These are phyloP conservation scores for Perkinsus marinus DNA, from an alignment of 169 alveolate genomes.

Conservation along the genomic window DNA sequence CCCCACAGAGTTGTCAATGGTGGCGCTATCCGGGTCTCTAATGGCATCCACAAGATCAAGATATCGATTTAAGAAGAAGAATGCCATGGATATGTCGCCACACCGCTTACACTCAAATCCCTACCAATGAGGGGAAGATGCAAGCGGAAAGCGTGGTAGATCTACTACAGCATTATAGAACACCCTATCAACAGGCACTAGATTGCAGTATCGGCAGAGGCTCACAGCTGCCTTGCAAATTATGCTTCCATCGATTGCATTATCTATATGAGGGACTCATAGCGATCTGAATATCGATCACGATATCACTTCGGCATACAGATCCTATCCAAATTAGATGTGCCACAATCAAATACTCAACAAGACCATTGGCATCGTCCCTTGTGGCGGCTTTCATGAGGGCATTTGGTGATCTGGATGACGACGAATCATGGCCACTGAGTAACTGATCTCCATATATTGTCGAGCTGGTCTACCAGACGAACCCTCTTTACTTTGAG, in stretches of 20 bases:
- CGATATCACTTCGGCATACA: conserved; percentile 36
- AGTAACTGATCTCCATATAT: conserved; percentile 37
- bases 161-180: conserved; percentile 65
- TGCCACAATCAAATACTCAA: too few species aligned
- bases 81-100: conserved; percentile 64
- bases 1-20: conserved; percentile 38
- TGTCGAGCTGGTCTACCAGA: too few species aligned
- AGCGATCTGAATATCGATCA: conserved; percentile 32
- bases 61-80: conserved; percentile 65
- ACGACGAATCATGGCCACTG: conserved; percentile 21
- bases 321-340: conserved; percentile 8
- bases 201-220: conserved; percentile 61
- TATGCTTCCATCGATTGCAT: conserved; percentile 32
- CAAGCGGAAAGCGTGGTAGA: neutral
- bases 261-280: conserved; percentile 39
- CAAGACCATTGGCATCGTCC: too few species aligned
- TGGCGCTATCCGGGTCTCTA: conserved; percentile 66
- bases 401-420: too few species aligned
- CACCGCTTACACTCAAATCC: conserved; percentile 60
- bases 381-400: too few species aligned
- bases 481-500: conserved; percentile 17
- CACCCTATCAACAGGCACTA: conserved; percentile 68
- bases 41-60: conserved; percentile 77
- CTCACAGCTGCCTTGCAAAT: conserved; percentile 40
- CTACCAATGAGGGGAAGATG: neutral